Base-by-base conservation (phyloP, 768 basidiomycete genomes). In the Phaeolepiota aurea region DNA sequence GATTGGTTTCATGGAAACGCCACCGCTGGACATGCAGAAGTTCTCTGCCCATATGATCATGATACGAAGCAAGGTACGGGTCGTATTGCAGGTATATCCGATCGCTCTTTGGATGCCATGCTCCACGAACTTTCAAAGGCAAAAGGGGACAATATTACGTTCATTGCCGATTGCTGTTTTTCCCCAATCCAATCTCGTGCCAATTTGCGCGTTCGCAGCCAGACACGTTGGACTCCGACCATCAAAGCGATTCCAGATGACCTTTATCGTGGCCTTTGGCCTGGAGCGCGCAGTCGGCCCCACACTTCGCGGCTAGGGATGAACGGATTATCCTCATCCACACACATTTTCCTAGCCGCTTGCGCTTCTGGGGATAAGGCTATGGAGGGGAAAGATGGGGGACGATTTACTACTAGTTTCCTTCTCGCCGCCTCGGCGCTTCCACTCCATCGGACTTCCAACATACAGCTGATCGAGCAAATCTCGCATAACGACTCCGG, bases 141-240 rank as follows among this genome's bases (percentile, higher is more conserved):
- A 33, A 85, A 83, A 49, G 82, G 82, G 20, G 65, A 83, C 54
- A 85, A 85, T 44, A 75, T 85, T 55, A 79, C 81, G 1, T 55
- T 84, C 42, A 67, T 84, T 41, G 62, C 83, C 16, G 82, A 84
- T 55, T 71, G 74, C 48, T 82, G 77, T 49, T 82, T 82, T 58
- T 66, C 73, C 7, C 61, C 70, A 10, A 49, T 56, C 14, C 61
- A 65, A 35, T 58, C 63, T 13, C 57, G 57, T 2, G 54, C 56
- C 22, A 62, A 66, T 12, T 52, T 58, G n/a, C 65, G 65, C 20
- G 25, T 7, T n/a, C 25, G 25, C 25, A 28, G 25, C 25, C 25
- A n/a, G 40, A 66, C 69, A 38, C 76, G 82, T 32, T 82, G 71
- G 65, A 80, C 80, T 4, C 70, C 71, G n/a, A 71, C 79, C 1